Percentiles rank a stretch among this genome's conserved stretches.
phyloP scores from a whole-genome alignment of 345 rosid genomes.

The Rubroshorea leprosula region DNA sequence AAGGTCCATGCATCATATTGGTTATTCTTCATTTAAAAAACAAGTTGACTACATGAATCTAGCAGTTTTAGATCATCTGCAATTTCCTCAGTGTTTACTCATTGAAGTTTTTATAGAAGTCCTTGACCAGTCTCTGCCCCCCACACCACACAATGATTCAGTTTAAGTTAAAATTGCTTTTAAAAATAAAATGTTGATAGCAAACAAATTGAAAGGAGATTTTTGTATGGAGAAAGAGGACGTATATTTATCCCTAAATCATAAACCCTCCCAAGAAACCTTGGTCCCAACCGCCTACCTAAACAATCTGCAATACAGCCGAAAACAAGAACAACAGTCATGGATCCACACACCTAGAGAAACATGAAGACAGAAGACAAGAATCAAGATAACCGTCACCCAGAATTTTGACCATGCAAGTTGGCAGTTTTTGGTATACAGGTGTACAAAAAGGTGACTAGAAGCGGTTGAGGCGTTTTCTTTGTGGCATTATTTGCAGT shows the following conservation, averaged over 20 bases:
- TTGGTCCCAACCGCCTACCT: slow-evolving; percentile 97
- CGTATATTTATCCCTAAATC: slow-evolving; percentile 73
- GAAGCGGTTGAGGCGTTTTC: no score
- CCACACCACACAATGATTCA: slow-evolving; percentile 20
- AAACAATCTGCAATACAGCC: slow-evolving; percentile 71
- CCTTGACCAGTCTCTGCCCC: slow-evolving; percentile 89
- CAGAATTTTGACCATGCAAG: no score
- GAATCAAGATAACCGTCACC: no score
- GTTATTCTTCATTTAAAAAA: slow-evolving; percentile 75
- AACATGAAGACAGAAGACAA: no score
- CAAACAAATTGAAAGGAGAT: neutral
- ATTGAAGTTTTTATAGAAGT: slow-evolving; percentile 74
- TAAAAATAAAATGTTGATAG: neutral
- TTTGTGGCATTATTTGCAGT: no score
- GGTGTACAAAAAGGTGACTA: no score
- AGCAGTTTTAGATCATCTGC: slow-evolving; percentile 85
- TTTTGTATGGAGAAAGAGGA: neutral
- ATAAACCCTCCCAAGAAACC: slow-evolving; percentile 83
- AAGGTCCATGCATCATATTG: slow-evolving; percentile 88
- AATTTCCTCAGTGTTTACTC: slow-evolving; percentile 73
- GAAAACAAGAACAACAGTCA: slow-evolving; percentile 15
- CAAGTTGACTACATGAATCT: slow-evolving; percentile 77
- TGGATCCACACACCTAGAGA: neutral
- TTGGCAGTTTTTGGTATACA: no score
- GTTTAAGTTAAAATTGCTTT: slow-evolving; percentile 13